Conservation (phyloP, 1,284 basidiomycete genomes). For the Austroboletus sp. region DNA sequence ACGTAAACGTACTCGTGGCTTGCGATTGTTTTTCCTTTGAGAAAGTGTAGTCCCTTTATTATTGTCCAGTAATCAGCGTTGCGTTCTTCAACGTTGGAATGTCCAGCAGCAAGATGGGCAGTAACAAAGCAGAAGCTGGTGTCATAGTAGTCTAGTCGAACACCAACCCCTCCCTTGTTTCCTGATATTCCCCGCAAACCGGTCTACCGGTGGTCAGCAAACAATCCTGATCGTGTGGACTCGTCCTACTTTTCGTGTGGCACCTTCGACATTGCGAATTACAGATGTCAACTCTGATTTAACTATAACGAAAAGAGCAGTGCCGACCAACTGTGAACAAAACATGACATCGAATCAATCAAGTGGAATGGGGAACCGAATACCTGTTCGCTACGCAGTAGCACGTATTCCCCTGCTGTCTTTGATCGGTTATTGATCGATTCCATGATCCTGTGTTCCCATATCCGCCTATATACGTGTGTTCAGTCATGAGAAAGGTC, state of each 20-base stretch:
- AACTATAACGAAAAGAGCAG: conserved; percentile 82
- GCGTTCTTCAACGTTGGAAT: conserved; percentile 81
- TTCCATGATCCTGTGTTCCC: conserved; percentile 81
- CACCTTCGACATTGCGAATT: conserved; percentile 86
- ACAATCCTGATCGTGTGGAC: neutral
- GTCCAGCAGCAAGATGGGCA: conserved; percentile 92
- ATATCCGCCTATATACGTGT: conserved; percentile 54
- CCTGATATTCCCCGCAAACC: conserved; percentile 95
- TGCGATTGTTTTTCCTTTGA: conserved; percentile 80
- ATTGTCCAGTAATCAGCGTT: conserved; percentile 93
- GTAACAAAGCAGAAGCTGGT: conserved; percentile 93
- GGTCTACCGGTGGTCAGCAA: conserved; percentile 51
- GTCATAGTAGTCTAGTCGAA: conserved; percentile 86
- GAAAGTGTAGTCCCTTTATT: conserved; percentile 73
- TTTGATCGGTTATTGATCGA: conserved; percentile 66
- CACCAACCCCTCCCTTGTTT: conserved; percentile 92
- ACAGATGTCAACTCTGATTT: conserved; percentile 69
- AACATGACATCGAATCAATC: neutral
- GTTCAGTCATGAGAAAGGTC: neutral
- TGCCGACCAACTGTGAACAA: conserved; percentile 78
- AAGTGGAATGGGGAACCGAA: conserved; percentile 4
- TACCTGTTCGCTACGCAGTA: conserved; percentile 89
- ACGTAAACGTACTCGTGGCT: conserved; percentile 73
- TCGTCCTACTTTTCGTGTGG: conserved; percentile 72
- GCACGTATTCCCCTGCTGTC: conserved; percentile 69